Conservation (phyloP, 208 protist species). For the Histomonas meleagridis region DNA sequence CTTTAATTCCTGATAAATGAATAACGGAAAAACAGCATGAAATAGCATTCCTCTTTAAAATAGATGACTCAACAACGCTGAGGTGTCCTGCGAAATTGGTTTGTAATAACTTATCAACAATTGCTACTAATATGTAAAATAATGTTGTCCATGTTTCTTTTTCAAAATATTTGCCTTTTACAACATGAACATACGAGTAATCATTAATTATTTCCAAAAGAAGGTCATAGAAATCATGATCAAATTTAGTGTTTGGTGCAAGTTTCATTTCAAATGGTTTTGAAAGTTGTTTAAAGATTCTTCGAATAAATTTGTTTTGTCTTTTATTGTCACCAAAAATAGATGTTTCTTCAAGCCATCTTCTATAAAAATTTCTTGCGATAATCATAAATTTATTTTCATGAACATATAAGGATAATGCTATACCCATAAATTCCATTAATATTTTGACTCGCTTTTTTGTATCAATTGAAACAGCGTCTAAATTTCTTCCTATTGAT, state of each 20-base stretch:
- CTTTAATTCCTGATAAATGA: not conserved
- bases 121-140: not conserved
- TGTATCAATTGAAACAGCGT: not conserved
- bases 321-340: not conserved
- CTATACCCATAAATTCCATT: constrained; percentile 22
- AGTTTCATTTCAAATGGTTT: not conserved
- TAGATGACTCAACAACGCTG: not conserved
- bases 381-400: not conserved
- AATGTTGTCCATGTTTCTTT: not conserved
- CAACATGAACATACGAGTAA: not conserved
- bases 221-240: not conserved
- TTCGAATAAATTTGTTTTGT: not conserved
- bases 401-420: not conserved
- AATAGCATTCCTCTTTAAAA: not conserved
- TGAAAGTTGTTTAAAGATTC: constrained; percentile 17
- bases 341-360: not conserved
- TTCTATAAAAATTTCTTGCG: not conserved
- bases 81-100: not conserved
- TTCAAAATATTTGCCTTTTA: not conserved
- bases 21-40: not conserved
- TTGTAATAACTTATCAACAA: not conserved
- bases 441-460: constrained; percentile 4
- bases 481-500: not conserved
- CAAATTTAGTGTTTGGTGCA: not conserved
- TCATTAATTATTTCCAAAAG: not conserved